Percentiles rank a stretch among this genome's conserved stretches.
These are phyloP conservation scores for Citrus inodora DNA, from an alignment of 345 rosid species.

Conservation along the genomic window DNA sequence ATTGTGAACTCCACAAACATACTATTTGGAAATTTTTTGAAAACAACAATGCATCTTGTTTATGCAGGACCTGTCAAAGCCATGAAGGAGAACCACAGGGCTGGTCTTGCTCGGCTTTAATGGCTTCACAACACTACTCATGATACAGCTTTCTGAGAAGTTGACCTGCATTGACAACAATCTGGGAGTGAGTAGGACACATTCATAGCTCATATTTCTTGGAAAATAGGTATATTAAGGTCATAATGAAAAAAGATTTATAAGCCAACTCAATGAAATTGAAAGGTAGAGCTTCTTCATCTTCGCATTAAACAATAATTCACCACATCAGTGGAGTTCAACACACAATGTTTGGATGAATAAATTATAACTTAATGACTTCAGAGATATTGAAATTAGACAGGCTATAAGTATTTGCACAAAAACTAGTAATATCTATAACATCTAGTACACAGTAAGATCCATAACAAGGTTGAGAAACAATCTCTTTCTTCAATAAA, in stretches of 20 bases:
- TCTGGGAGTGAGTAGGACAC: neutral
- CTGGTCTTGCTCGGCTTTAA: conserved; percentile 33
- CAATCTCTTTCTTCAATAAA: neutral
- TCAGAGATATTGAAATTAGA: neutral
- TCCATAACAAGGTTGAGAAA: neutral
- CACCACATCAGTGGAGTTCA: neutral
- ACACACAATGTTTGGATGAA: neutral
- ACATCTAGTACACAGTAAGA: neutral
- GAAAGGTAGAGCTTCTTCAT: neutral
- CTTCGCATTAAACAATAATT: neutral
- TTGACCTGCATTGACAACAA: conserved; percentile 45
- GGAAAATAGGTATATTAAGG: neutral
- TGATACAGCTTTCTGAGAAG: conserved; percentile 42
- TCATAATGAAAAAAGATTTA: neutral
- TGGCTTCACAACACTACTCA: conserved; percentile 89
- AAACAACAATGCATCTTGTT: neutral
- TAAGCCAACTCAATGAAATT: neutral
- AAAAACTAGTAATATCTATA: neutral
- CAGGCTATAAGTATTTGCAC: neutral
- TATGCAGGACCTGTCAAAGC: conserved; percentile 73
- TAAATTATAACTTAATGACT: neutral
- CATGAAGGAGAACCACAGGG: conserved; percentile 86
- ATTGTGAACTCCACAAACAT: conserved; percentile 21
- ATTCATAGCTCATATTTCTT: neutral
- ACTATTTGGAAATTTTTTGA: neutral